phyloP scores from a whole-genome alignment of 306 rosid species.

The Quillaja saponaria region DNA sequence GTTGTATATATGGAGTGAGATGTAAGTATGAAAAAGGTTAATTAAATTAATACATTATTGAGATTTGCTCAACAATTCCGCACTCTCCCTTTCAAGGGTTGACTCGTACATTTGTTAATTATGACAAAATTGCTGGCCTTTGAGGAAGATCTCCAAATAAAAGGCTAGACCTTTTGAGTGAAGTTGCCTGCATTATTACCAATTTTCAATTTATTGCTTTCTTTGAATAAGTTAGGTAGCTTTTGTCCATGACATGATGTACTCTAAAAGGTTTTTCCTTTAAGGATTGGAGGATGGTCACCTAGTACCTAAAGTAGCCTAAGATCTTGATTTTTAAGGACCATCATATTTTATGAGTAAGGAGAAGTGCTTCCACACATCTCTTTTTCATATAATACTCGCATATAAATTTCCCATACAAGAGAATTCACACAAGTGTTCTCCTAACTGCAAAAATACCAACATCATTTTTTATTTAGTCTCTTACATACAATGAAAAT shows the following conservation, averaged over 20 bases:
- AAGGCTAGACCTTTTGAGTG: neutral
- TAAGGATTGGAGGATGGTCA: conserved; percentile 31
- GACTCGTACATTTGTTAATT: no score
- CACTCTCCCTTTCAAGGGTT: no score
- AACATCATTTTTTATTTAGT: no score
- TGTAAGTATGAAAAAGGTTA: neutral
- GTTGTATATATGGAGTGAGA: neutral
- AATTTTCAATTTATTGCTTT: neutral
- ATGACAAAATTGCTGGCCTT: no score
- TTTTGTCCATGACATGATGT: neutral
- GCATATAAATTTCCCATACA: no score
- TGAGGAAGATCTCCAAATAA: neutral
- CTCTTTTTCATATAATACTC: no score
- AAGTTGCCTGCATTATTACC: conserved; percentile 1
- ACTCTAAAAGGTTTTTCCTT: conserved; percentile 8
- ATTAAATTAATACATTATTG: neutral
- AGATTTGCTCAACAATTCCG: neutral
- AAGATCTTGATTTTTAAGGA: no score
- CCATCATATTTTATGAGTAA: no score
- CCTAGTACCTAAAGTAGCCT: conserved; percentile 28
- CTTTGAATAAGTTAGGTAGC: neutral
- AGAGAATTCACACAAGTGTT: no score
- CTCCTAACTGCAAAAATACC: no score
- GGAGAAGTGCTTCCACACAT: no score
- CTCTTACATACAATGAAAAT: no score